Evolutionary conservation across 257 asterid genomes (phyloP).

Genomic region (Nicotiana benthamiana): DNA sequence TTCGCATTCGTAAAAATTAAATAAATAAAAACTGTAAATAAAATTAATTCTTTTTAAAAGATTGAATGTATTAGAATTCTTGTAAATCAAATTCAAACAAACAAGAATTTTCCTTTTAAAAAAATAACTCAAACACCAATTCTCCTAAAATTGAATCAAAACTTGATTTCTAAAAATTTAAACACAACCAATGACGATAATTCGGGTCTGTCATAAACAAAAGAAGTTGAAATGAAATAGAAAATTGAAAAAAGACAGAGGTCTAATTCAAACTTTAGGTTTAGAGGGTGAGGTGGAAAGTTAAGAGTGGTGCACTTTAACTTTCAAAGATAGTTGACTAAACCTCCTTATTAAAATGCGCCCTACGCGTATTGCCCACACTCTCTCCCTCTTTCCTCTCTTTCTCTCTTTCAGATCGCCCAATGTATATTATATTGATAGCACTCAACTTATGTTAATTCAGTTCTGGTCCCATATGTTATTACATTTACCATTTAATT

Average conservation of each 20-base stretch:
- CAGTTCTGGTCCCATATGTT: not conserved
- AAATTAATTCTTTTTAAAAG: no score
- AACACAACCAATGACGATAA: no score
- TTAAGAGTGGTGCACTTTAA: constrained; percentile 7
- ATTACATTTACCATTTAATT: not conserved
- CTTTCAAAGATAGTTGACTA: constrained; percentile 39
- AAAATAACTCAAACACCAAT: no score
- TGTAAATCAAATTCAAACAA: no score
- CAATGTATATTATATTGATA: constrained; percentile 36
- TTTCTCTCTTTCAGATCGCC: constrained; percentile 18
- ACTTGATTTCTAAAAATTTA: no score
- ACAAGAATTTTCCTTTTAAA: no score
- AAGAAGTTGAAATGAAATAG: not conserved
- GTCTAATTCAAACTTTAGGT: not conserved
- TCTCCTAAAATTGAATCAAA: no score
- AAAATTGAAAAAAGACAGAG: not conserved
- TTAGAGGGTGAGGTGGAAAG: constrained; percentile 23
- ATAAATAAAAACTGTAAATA: no score
- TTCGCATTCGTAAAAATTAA: no score
- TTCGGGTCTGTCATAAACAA: no score
- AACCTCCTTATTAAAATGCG: constrained; percentile 13
- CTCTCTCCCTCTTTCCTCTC: no score
- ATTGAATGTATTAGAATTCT: no score
- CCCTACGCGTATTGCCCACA: constrained; percentile 24
- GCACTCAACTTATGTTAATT: constrained; percentile 3